A percentile compares a stretch with the other conserved stretches of the same genome.
Conservation (phyloP, 805 yeast species). For the Sugiyamaella mastotermitis region DNA sequence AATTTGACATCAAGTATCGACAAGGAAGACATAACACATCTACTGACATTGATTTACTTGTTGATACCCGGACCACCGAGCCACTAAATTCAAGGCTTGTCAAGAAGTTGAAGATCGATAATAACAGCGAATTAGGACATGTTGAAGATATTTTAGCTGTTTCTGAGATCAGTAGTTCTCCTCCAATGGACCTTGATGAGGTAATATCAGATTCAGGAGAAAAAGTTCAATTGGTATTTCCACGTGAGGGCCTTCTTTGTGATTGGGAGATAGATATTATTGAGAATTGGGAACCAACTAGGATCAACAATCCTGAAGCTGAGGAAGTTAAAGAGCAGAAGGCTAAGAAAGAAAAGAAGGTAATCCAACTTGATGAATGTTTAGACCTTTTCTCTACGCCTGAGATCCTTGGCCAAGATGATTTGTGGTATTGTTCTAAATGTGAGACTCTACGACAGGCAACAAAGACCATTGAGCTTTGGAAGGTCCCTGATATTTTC, state of each 20-base stretch:
- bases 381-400: slow-evolving; percentile 66
- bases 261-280: slow-evolving; percentile 15
- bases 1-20: too few species aligned
- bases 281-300: slow-evolving; percentile 7
- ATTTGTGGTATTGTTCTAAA: slow-evolving; percentile 87
- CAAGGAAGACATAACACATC: too few species aligned
- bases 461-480: slow-evolving; percentile 80
- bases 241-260: slow-evolving; percentile 17
- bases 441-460: slow-evolving; percentile 91
- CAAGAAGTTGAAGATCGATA: too few species aligned
- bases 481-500: slow-evolving; percentile 91
- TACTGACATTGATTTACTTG: too few species aligned
- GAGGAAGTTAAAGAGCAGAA: slow-evolving; percentile 10
- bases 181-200: background rate
- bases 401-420: slow-evolving; percentile 81
- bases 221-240: slow-evolving; percentile 2
- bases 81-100: too few species aligned
- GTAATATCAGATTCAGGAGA: background rate
- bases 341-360: slow-evolving; percentile 28
- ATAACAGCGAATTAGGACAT: too few species aligned
- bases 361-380: slow-evolving; percentile 65
- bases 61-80: too few species aligned
- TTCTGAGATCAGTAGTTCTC: background rate
- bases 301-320: slow-evolving; percentile 16
- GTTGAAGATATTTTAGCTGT: background rate